phyloP scores from a whole-genome alignment of 345 rosid genomes.

The Brassica incana region DNA sequence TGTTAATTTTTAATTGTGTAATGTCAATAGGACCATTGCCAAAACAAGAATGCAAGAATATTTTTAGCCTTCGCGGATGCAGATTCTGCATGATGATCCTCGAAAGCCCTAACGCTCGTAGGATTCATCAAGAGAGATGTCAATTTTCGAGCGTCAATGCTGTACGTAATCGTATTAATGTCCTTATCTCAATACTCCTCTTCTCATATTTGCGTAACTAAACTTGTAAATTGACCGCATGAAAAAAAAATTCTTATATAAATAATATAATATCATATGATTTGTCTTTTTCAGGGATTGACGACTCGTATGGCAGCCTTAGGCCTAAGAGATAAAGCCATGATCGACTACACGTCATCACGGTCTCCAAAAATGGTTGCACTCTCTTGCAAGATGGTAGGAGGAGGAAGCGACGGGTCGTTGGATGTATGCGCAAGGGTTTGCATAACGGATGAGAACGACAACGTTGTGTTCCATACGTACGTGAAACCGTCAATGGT shows the following conservation, averaged over 20 bases:
- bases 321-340: slow-evolving; percentile 60
- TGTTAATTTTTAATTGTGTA: not conserved
- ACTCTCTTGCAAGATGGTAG: slow-evolving; percentile 89
- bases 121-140: slow-evolving; percentile 81
- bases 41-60: slow-evolving; percentile 78
- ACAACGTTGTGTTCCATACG: slow-evolving; percentile 70
- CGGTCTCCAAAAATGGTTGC: slow-evolving; percentile 66
- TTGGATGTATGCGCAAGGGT: slow-evolving; percentile 77
- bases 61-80: slow-evolving; percentile 76
- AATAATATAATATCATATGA: not conserved
- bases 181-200: not conserved
- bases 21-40: slow-evolving; percentile 70
- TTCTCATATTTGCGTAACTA: not conserved
- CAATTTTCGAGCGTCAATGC: slow-evolving; percentile 47
- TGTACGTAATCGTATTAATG: slow-evolving; percentile 30
- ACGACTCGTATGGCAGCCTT: slow-evolving; percentile 58
- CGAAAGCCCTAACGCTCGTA: slow-evolving; percentile 59
- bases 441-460: slow-evolving; percentile 73
- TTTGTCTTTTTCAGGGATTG: slow-evolving; percentile 44
- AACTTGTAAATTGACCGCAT: not conserved
- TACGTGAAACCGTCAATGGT: slow-evolving; percentile 74
- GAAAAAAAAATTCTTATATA: not conserved
- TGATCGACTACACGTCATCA: slow-evolving; percentile 44
- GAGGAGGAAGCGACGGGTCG: slow-evolving; percentile 92
- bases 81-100: slow-evolving; percentile 66